Evolutionary conservation across 106 monocot genomes (phyloP).

Genomic region (Phalaenopsis equestris): DNA sequence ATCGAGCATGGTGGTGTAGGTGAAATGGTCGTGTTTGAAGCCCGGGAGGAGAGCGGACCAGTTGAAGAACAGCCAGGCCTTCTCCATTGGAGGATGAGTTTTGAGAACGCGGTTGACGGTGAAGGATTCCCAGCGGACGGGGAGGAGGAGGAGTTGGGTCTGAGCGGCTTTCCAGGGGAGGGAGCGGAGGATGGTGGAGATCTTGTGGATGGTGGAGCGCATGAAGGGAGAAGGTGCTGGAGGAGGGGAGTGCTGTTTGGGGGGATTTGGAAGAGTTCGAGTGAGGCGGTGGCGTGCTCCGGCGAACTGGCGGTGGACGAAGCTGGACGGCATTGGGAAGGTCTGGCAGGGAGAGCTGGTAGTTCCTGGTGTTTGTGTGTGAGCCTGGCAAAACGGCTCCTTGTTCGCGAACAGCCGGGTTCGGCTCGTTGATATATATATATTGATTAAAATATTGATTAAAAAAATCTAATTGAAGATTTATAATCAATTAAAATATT

Average conservation of each 20-base stretch:
- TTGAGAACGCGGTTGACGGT: constrained; percentile 74
- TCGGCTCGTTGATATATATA: too few species aligned
- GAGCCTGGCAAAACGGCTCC: too few species aligned
- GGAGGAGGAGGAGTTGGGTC: constrained; percentile 23
- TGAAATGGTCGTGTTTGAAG: constrained; percentile 87
- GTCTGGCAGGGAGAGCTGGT: not conserved
- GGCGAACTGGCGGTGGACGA: not conserved
- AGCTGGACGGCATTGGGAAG: not conserved
- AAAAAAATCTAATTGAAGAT: too few species aligned
- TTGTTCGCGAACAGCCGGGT: too few species aligned
- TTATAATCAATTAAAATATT: too few species aligned
- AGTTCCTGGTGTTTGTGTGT: too few species aligned
- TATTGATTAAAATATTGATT: too few species aligned
- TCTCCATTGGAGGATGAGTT: constrained; percentile 77
- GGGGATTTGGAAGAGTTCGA: not conserved
- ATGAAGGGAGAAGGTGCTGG: constrained; percentile 22
- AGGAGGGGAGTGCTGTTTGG: not conserved
- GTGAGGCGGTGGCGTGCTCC: not conserved
- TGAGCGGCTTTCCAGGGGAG: constrained; percentile 45
- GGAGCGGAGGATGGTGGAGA: constrained; percentile 50
- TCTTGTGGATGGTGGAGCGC: constrained; percentile 39
- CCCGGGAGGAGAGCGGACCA: constrained; percentile 32
- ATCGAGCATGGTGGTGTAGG: constrained; percentile 92
- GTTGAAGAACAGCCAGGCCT: constrained; percentile 88
- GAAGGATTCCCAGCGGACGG: constrained; percentile 67